These are phyloP conservation scores for Phenoliferia sp. DNA, from an alignment of 1,284 basidiomycete genomes.

Conservation along the genomic window DNA sequence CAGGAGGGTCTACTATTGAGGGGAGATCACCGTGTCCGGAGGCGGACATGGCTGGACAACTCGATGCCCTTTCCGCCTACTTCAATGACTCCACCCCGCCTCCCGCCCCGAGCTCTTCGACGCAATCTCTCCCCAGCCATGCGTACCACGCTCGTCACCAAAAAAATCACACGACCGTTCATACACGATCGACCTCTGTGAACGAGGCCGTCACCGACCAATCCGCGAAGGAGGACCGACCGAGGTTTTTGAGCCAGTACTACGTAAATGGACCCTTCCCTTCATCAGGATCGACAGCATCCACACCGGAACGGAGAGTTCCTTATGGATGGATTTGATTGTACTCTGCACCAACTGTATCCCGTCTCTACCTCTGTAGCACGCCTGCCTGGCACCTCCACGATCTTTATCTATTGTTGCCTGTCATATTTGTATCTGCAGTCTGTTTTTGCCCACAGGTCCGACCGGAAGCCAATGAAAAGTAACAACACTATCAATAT, in stretches of 20 bases:
- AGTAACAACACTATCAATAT: too few relatives aligned
- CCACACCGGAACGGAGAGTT: neutral
- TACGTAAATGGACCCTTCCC: neutral
- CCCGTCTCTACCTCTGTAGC: too few relatives aligned
- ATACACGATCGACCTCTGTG: neutral
- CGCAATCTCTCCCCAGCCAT: neutral
- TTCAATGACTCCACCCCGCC: slow-evolving; percentile 18
- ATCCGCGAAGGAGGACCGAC: neutral
- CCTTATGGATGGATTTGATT: neutral
- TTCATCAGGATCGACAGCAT: neutral
- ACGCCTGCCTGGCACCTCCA: too few relatives aligned
- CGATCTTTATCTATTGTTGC: too few relatives aligned
- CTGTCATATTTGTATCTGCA: too few relatives aligned
- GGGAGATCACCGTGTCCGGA: neutral
- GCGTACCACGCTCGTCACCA: neutral
- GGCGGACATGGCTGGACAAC: slow-evolving; percentile 10
- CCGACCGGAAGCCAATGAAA: too few relatives aligned
- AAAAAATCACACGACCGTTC: neutral
- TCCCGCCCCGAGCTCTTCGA: neutral
- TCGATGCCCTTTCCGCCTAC: slow-evolving; percentile 30
- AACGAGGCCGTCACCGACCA: neutral
- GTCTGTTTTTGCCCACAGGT: too few relatives aligned
- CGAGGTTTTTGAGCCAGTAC: neutral
- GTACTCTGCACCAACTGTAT: too few relatives aligned
- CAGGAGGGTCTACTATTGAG: neutral